Percentiles rank a stretch among this genome's conserved stretches.
These are phyloP conservation scores for Coprinopsis cinerea DNA, from an alignment of 768 basidiomycete genomes.

Conservation along the genomic window DNA sequence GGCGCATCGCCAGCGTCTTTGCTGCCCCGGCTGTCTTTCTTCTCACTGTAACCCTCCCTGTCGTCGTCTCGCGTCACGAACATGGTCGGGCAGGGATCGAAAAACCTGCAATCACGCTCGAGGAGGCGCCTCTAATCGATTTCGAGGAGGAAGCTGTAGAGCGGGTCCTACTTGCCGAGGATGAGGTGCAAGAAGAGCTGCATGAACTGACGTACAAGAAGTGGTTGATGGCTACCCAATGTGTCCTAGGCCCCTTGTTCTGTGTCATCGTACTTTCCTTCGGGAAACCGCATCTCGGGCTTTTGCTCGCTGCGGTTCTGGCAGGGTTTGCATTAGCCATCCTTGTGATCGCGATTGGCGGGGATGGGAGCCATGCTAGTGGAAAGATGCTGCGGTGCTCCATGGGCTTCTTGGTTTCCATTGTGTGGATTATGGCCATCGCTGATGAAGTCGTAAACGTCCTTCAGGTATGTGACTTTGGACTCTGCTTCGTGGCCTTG, in stretches of 20 bases:
- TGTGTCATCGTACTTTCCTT: constrained; percentile 72
- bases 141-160: constrained; percentile 76
- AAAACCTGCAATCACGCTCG: constrained; percentile 22
- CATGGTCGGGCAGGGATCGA: constrained; percentile 28
- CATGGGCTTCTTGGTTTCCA: constrained; percentile 85
- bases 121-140: constrained; percentile 48
- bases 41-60: constrained; percentile 86
- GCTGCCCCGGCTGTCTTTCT: constrained; percentile 83
- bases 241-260: constrained; percentile 76
- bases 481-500: not conserved
- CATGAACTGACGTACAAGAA: constrained; percentile 63
- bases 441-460: constrained; percentile 94
- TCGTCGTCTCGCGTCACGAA: constrained; percentile 65
- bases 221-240: constrained; percentile 83
- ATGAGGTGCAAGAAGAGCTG: constrained; percentile 64
- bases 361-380: constrained; percentile 49
- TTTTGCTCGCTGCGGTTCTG: constrained; percentile 47
- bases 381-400: constrained; percentile 71
- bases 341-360: constrained; percentile 54
- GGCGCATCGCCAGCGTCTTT: constrained; percentile 68
- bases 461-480: constrained; percentile 54
- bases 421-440: constrained; percentile 98
- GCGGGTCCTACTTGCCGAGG: constrained; percentile 64
- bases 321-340: constrained; percentile 49
- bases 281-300: constrained; percentile 42